phyloP scores from a whole-genome alignment of 2,329 filamentous ascomycete species.

The Aspergillus novofumigatus region DNA sequence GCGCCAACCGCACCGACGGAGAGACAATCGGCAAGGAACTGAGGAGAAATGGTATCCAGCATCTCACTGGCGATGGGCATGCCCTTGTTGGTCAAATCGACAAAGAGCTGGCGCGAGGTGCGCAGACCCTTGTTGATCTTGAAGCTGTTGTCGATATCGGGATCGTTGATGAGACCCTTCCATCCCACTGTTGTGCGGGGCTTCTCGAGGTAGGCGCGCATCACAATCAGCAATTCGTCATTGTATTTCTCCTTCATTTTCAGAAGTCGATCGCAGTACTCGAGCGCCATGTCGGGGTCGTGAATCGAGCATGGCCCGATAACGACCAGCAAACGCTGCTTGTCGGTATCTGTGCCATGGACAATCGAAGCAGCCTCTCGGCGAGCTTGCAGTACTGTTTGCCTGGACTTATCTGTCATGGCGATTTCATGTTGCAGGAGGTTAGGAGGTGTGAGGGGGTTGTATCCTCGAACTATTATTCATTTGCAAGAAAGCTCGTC shows the following conservation, averaged over 20 bases:
- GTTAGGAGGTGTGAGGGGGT: constrained; percentile 86
- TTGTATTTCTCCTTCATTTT: constrained; percentile 81
- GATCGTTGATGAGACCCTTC: constrained; percentile 99
- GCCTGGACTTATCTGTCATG: constrained; percentile 37
- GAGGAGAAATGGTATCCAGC: constrained; percentile 95
- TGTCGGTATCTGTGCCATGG: constrained; percentile 52
- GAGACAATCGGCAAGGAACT: constrained; percentile 90
- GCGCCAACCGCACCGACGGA: constrained; percentile 91
- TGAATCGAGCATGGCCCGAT: constrained; percentile 97
- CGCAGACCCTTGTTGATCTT: constrained; percentile 97
- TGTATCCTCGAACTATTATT: constrained; percentile 76
- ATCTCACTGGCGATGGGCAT: constrained; percentile 98
- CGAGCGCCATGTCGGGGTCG: constrained; percentile 82
- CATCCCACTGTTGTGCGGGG: constrained; percentile 95
- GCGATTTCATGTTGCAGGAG: constrained; percentile 91
- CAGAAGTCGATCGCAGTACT: constrained; percentile 84
- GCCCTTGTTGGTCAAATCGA: constrained; percentile 83
- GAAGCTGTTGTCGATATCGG: constrained; percentile 97
- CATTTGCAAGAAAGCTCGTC: constrained; percentile 2
- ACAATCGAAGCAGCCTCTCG: constrained; percentile 59
- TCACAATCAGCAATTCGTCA: constrained; percentile 87
- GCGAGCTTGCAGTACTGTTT: constrained; percentile 57
- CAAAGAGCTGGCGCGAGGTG: constrained; percentile 82
- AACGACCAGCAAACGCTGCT: constrained; percentile 66
- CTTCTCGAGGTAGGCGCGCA: constrained; percentile 98